Base-by-base conservation (phyloP, 768 basidiomycete genomes). In the Myochromella boudieri region DNA sequence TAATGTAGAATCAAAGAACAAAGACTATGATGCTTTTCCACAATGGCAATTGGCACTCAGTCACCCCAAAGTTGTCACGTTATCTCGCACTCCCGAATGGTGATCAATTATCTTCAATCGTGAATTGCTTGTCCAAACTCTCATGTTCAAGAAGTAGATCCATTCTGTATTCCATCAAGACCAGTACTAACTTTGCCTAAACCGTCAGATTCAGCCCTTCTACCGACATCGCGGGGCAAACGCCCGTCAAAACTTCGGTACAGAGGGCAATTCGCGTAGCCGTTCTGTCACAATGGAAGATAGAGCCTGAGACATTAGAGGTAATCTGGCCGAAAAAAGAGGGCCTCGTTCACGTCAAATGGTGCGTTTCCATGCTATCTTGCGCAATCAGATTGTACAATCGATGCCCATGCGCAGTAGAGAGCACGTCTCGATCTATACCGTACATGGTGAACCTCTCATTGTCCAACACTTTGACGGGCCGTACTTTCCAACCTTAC, bases 291-390 rank as follows among this genome's bases (percentile, higher is more conserved):
- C 93, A 95, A 64, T 87, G 91, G 78, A 88, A 83, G 58, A 78
- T 91, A 41, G 81, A 84, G 52, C 76, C 81, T 32, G 91, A 90
- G 53, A 82, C 85, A 2, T 71, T 98, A 24, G 97, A 99, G 62
- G 80, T 80, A 57, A 80, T 99, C 42, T 99, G 97, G 97, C 92
- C 95, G 2, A 99, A 98, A 88, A 99, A 98, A 76, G 95, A 97
- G 74, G 78, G 85, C 2, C 74, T 97, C 37, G 85, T 88, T 4
- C 86, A 89, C 59, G 91, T 94, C 51, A 98, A 98, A 75, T 98
- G 97, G 95, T 94, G 66, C 55, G 79, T 75, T 34, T 62, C 20
- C 18, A 50, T 45, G 37, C 27, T 43, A 34, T 40, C n/a, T 28
- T 25, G 28, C 51, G 31, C 38, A 41, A 36, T 33, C 46, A 37